Conservation (phyloP, 257 asterid genomes). For the Thymus mandschuricus region DNA sequence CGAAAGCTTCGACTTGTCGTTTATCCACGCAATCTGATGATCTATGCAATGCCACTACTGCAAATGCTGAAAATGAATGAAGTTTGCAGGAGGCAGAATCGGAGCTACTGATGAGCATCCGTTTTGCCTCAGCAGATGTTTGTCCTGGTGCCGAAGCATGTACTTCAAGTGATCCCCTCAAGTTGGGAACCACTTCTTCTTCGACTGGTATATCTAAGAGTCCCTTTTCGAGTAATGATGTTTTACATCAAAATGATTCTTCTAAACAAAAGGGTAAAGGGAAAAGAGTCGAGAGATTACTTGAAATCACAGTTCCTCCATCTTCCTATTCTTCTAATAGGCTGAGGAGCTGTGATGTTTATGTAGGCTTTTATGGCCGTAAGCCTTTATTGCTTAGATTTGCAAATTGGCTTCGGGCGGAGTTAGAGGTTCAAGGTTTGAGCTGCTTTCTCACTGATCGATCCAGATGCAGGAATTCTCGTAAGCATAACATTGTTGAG, state of each 20-base stretch:
- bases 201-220: constrained; percentile 56
- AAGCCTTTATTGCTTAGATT: constrained; percentile 73
- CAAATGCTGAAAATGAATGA: constrained; percentile 37
- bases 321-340: constrained; percentile 65
- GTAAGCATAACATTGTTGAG: constrained; percentile 67
- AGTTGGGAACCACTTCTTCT: constrained; percentile 55
- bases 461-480: constrained; percentile 66
- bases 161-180: constrained; percentile 46
- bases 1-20: constrained; percentile 47
- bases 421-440: constrained; percentile 85
- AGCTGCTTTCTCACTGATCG: constrained; percentile 88
- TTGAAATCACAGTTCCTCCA: constrained; percentile 57
- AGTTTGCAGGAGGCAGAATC: constrained; percentile 40
- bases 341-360: constrained; percentile 87
- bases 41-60: constrained; percentile 28
- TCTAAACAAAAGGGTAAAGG: constrained; percentile 51
- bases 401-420: constrained; percentile 90
- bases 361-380: constrained; percentile 84
- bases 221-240: constrained; percentile 47
- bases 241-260: constrained; percentile 42
- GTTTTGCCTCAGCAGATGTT: constrained; percentile 40
- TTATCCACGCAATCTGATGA: constrained; percentile 40
- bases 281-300: constrained; percentile 48
- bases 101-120: constrained; percentile 42
- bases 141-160: constrained; percentile 44